These are phyloP conservation scores for Piedraia hortae DNA, from an alignment of 2,329 filamentous ascomycete genomes.

Conservation along the genomic window DNA sequence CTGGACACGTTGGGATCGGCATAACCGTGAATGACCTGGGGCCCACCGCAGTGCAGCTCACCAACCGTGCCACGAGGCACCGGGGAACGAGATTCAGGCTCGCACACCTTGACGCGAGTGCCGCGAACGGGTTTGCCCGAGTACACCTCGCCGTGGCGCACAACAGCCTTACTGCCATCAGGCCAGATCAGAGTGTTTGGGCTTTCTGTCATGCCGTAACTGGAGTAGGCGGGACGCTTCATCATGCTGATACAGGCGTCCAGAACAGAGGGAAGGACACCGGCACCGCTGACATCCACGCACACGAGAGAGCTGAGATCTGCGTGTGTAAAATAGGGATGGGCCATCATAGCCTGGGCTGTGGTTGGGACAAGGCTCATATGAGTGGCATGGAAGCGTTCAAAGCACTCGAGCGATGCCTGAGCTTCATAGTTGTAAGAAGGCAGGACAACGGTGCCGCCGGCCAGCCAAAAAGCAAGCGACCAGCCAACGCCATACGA, in stretches of 20 bases:
- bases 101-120: constrained; percentile 41
- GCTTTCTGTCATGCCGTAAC: constrained; percentile 93
- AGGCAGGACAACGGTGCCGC: constrained; percentile 60
- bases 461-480: constrained; percentile 75
- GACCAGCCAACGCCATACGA: constrained; percentile 93
- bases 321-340: constrained; percentile 30
- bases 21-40: constrained; percentile 77
- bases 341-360: constrained; percentile 49
- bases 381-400: constrained; percentile 34
- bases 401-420: constrained; percentile 37
- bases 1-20: constrained; percentile 39
- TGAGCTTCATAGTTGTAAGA: constrained; percentile 62
- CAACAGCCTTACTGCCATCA: constrained; percentile 8
- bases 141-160: constrained; percentile 38
- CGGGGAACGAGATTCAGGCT: constrained; percentile 61
- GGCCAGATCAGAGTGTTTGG: constrained; percentile 20
- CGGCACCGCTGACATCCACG: constrained; percentile 12
- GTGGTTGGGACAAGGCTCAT: constrained; percentile 86
- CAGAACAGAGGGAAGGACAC: constrained; percentile 36
- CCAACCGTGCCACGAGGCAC: constrained; percentile 54
- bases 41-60: constrained; percentile 43
- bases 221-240: constrained; percentile 62
- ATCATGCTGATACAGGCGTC: constrained; percentile 24
- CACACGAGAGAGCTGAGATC: constrained; percentile 50
- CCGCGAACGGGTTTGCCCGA: constrained; percentile 51